Conservation (phyloP, 2,329 filamentous ascomycete species). For the Diaporthe helianthi region DNA sequence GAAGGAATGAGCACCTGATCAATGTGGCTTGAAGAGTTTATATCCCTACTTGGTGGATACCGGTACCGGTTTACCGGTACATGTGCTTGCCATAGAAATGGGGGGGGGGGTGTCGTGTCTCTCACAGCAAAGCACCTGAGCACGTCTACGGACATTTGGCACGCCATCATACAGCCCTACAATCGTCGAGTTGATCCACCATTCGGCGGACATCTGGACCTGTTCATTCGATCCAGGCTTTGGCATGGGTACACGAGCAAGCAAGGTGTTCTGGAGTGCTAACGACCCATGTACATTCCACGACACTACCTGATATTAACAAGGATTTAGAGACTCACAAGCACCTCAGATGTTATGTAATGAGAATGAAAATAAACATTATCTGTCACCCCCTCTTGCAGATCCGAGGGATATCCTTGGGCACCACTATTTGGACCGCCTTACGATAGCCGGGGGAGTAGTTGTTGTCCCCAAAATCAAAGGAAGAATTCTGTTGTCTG, state of each 20-base stretch:
- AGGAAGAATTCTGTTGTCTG: background rate
- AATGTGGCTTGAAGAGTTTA: conserved; percentile 6
- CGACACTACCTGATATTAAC: too few species aligned
- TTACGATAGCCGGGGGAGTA: background rate
- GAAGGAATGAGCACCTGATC: background rate
- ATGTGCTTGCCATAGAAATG: background rate
- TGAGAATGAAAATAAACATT: too few species aligned
- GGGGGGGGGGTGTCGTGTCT: background rate
- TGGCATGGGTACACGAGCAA: background rate
- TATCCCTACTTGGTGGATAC: background rate
- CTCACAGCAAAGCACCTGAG: background rate
- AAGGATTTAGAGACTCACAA: too few species aligned
- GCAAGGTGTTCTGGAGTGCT: background rate
- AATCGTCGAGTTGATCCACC: conserved; percentile 4
- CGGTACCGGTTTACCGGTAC: too few species aligned
- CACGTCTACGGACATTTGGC: background rate
- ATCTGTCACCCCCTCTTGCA: background rate
- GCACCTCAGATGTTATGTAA: too few species aligned
- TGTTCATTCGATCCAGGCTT: background rate
- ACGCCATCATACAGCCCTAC: background rate
- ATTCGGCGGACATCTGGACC: background rate
- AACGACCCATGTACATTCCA: background rate
- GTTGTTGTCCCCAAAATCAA: background rate
- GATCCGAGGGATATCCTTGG: rapidly evolving
- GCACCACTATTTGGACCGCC: background rate